phyloP scores from a whole-genome alignment of 192 early-diverging fungal species.

The Tieghemiomyces parasiticus region DNA sequence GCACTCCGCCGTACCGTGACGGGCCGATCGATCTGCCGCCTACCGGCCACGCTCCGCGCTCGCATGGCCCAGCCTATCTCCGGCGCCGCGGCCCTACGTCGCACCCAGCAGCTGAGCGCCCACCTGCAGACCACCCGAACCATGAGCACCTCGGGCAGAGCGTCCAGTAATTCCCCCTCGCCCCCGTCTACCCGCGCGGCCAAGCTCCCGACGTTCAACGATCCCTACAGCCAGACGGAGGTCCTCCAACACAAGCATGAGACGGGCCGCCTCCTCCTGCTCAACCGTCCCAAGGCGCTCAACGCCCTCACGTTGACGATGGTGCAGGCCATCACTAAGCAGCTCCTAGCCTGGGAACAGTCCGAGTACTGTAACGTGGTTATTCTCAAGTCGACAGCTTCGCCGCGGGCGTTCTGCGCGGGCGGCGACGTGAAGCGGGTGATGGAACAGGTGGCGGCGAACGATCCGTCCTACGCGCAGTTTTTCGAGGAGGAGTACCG shows the following conservation, averaged over 20 bases:
- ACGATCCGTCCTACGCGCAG: constrained; percentile 26
- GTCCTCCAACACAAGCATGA: constrained; percentile 34
- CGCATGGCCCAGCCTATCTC: too few species aligned
- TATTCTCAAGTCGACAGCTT: constrained; percentile 58
- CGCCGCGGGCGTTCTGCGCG: constrained; percentile 79
- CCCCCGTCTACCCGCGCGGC: too few species aligned
- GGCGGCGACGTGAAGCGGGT: constrained; percentile 68
- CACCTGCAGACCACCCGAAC: too few species aligned
- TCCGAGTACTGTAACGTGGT: constrained; percentile 81
- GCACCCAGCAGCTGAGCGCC: too few species aligned
- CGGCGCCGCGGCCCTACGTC: too few species aligned
- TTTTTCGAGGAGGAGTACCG: constrained; percentile 91
- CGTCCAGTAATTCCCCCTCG: too few species aligned
- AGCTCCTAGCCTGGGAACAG: constrained; percentile 76
- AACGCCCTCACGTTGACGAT: constrained; percentile 80
- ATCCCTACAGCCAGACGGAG: constrained; percentile 19
- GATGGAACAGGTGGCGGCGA: constrained; percentile 24
- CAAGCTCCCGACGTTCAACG: constrained; percentile 3
- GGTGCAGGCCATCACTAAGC: constrained; percentile 63
- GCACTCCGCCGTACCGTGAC: too few species aligned
- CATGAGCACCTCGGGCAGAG: too few species aligned
- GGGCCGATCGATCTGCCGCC: too few species aligned
- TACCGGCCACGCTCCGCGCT: too few species aligned
- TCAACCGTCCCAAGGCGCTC: constrained; percentile 64
- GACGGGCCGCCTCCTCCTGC: constrained; percentile 43